Conservation (phyloP, 2,329 filamentous ascomycete genomes). For the Nakataea oryzae region DNA sequence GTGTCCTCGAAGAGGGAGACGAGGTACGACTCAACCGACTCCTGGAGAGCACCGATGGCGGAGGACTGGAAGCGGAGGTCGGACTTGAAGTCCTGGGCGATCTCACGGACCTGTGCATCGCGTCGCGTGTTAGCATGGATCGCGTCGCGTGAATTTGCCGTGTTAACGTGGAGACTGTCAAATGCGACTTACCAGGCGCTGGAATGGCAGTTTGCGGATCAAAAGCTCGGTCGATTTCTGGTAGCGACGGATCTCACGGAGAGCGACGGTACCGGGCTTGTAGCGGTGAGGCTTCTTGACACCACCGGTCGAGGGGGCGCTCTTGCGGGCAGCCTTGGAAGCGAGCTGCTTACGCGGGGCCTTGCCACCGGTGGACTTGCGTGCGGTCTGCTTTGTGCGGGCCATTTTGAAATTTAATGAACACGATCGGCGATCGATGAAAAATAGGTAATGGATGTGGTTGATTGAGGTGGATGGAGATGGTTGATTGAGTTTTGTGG, state of each 20-base stretch:
- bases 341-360: constrained; percentile 91
- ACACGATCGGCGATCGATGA: constrained; percentile 11
- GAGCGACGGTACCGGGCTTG: constrained; percentile 90
- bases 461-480: neutral
- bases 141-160: constrained; percentile 7
- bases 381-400: constrained; percentile 57
- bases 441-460: constrained; percentile 12
- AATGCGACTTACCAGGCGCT: constrained; percentile 62
- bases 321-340: constrained; percentile 98
- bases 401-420: constrained; percentile 36
- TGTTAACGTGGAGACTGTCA: neutral
- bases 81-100: constrained; percentile 91
- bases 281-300: constrained; percentile 92
- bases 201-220: constrained; percentile 95
- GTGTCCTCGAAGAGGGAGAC: constrained; percentile 98
- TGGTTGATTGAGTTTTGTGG: constrained; percentile 5
- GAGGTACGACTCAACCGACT: constrained; percentile 97
- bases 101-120: constrained; percentile 64
- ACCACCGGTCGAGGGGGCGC: constrained; percentile 90
- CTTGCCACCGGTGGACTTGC: constrained; percentile 74
- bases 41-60: constrained; percentile 92
- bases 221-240: constrained; percentile 95
- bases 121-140: neutral
- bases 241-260: constrained; percentile 97
- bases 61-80: constrained; percentile 97